Base-by-base conservation (phyloP, 2,329 filamentous ascomycete genomes). In the Anthostomella pinea region DNA sequence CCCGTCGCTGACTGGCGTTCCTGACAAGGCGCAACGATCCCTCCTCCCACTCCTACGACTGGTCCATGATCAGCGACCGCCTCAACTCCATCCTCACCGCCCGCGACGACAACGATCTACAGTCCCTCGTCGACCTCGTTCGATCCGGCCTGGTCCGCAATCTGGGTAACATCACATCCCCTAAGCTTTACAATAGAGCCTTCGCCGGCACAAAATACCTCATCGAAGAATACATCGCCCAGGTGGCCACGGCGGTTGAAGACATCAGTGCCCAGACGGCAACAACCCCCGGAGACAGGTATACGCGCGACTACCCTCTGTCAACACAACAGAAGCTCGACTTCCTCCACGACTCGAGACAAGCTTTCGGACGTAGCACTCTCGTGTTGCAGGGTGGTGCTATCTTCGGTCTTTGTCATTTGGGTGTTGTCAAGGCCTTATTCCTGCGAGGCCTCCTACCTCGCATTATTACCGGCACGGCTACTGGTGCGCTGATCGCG, bases 121-220 rank as follows among this genome's bases (percentile, higher is more conserved):
- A 87, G 38, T 76, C 78, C 11, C 70, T 95, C 6, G 81, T 89
- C 41, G 89, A 89, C 56, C 73, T 94, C 13, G 72, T 95, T 24
- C 83, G 88, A 17, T 88, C 87, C 10, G 88, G 81, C 3, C 70
- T 85, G 13, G 77, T 95, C 19, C 81, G 90, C 22, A 95, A 96
- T 54, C 70, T 95, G n/a, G 90, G 88, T 39, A 94, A 95, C 58
- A 94, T 96, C 51, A 87, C 87, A 1, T 78, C 83, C 2, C 80
- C 87, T 2, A 81, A 81, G 45, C 70, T 96, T 1, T 96, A 89
- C 66, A 90, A 90, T 53, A 77, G 83, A 39, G 85, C 87, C 9
- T 93, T 93, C 57, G 84, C 85, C 1, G 90, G 90, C 11, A 95
- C 90, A 1, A 96, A 96, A 60, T 77, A 86, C 35, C 67, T 95